Base-by-base conservation (phyloP, 2,329 filamentous ascomycete species). In the Rutstroemia sp. region DNA sequence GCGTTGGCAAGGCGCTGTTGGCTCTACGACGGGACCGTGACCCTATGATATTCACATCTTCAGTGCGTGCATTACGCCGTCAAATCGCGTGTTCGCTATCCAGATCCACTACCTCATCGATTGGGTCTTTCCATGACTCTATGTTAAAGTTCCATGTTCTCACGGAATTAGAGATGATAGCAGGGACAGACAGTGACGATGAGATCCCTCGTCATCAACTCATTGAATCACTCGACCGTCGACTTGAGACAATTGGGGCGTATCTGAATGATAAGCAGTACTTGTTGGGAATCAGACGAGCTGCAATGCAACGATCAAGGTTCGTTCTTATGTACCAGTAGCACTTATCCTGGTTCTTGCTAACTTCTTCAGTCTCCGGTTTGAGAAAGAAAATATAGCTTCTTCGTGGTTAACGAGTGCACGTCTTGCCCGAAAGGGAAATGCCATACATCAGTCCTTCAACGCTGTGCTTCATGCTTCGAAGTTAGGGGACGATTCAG, bases 251-350 rank as follows among this genome's bases (percentile, higher is more conserved):
- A 1, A 76, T 99, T 2, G 94, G 95, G 0, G 89, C 91, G 1
- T 96, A 94, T 65, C 86, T 92, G 39, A 83, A 85, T 52, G 92
- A 99, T 69, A 99, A 99, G 70, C 92, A 96, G 68, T 97, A 95
- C 68, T 73, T 99, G 9, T 77, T 99, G 27, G 88, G 91, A 1
- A 79, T 97, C 42, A 83, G 92, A 56, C 81, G 94, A 63, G 92
- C 94, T 23, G 83, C 87, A 1, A 96, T 99, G 89, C 84, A 92
- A 63, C 71, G 95, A 56, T 83, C 84, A 60, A 75, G 77, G 84
- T 88, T 75, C 66, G 79, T 73, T 34, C 63, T 68, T 45, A 53
- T 55, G 57, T 25, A 16, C n/a, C 27, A n/a, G 5, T 46, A 6
- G 16, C 21, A 36, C 19, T 2, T 12, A 23, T 46, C 4, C 14